Evolutionary conservation across 2,329 filamentous ascomycete species (phyloP), one percentile per base, ranked within the genome.

Genomic region (Paecilomyces niveus): DNA sequence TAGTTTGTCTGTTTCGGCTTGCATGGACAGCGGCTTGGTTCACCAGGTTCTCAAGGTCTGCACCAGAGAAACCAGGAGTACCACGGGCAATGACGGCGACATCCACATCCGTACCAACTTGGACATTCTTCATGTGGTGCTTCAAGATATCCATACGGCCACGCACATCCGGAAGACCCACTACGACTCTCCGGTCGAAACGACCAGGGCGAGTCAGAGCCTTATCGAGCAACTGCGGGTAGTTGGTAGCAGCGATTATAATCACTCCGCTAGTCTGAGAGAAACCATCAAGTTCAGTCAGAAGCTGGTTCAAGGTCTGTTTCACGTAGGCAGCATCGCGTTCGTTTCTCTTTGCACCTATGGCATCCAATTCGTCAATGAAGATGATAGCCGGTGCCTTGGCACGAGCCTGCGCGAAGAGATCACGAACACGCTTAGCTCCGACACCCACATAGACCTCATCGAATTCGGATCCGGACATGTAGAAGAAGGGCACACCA

Each of bases 401-500:
- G 63, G 81, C 75, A 65, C 92, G 90, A 63, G 93, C 93, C 58
- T 89, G 86, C 53, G 81, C 78, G 73, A 96, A 96, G n/a, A 96
- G 83, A 62, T 97, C 94, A 59, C 94, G 90, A 54, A 99, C 93
- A 69, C 94, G 89, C 81, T 99, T 96, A 53, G 92, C 92, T 70
- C 92, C 92, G 57, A 99, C 94, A 71, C 94, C 94, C 35, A 99
- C 95, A 70, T 97, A 99, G 56, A 99, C 89, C 76, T 99, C 94
- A 70, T 99, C 94, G 71, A 99, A 99, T 74, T 99, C 94, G 59
- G 91, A 96, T 55, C 94, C 94, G 70, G 94, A 99, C 93, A 99
- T 97, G 83, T 97, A 99, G 82, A 97, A 99, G 82, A 99, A 99
- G 1, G 94, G 94, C 18, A 99, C 94, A 58, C 93, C 94, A 57